Base-by-base conservation (phyloP, 495 filamentous ascomycete species). In the Trichoderma virens region DNA sequence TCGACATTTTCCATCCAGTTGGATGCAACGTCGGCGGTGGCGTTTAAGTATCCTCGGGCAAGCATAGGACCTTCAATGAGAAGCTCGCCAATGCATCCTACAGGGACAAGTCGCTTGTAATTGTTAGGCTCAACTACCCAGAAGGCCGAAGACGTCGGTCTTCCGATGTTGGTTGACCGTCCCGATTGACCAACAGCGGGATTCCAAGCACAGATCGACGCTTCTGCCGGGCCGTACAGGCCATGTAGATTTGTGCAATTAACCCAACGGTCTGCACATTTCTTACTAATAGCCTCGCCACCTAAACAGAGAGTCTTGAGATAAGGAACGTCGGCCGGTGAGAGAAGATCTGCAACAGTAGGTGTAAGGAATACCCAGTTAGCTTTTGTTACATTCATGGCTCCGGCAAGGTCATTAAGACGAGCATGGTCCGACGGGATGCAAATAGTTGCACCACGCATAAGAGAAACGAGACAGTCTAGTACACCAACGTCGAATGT, bases 401-500 rank as follows among this genome's bases (percentile, higher is more conserved):
- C 76, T 1, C 60, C 77, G 11, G 70, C 73, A 62, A 75, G 76
- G 54, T 72, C 73, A 31, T 69, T 62, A 7, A 79, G 62, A n/a
- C 71, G 71, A 62, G 82, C 80, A 1, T 64, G 60, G 4, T 76
- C 69, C 7, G 78, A 79, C 2, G 80, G 80, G 25, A 84, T 69
- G 64, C 82, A 84, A 18, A 84, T 74, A 62, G 76, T 80, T 18
- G 75, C 81, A 6, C 82, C 82, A n/a, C 73, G 68, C 14, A 84
- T 83, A 0, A 93, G 73, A 0, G 86, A 86, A 5, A 85, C 84
- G 61, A 90, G 82, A 3, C 88, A 84, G 62, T 91, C 88, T 3
- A 83, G 69, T n/a, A 90, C 76, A 60, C 84, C 84, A 28, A 85
- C 81, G 65, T 92, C 89, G 47, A 89, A 88, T 0, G 85, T 85